phyloP scores from a whole-genome alignment of 805 yeast species.

The Candida cerambycidarum region DNA sequence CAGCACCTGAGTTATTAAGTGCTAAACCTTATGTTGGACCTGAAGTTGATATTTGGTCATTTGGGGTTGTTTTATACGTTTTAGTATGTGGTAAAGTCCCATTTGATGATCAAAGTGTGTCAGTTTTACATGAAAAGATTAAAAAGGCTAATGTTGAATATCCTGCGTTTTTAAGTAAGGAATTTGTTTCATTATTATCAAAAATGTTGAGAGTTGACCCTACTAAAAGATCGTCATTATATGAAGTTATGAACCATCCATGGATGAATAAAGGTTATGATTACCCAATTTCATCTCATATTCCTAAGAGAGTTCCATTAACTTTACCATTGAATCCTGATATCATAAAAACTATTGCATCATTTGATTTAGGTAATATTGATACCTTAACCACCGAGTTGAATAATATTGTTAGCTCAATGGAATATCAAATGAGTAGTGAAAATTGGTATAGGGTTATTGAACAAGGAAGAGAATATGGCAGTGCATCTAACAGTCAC shows the following conservation, averaged over 20 bases:
- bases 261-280: constrained; percentile 95
- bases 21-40: constrained; percentile 95
- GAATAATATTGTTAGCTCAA: constrained; percentile 56
- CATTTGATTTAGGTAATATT: constrained; percentile 74
- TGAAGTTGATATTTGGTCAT: constrained; percentile 97
- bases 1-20: constrained; percentile 93
- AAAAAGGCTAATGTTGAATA: constrained; percentile 91
- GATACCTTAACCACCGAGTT: constrained; percentile 58
- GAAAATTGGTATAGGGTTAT: constrained; percentile 58
- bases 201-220: constrained; percentile 95
- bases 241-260: constrained; percentile 82
- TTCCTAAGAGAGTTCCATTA: constrained; percentile 80
- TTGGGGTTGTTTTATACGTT: constrained; percentile 94
- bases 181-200: constrained; percentile 75
- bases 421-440: constrained; percentile 61
- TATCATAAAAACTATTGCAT: constrained; percentile 72
- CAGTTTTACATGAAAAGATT: constrained; percentile 89
- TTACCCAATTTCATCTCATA: constrained; percentile 61
- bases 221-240: constrained; percentile 69
- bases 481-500: constrained; percentile 32
- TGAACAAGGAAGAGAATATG: constrained; percentile 38
- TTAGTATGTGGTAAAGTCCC: constrained; percentile 98
- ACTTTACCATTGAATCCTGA: constrained; percentile 62
- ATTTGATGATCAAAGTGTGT: constrained; percentile 91
- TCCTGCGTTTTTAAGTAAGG: constrained; percentile 76